Conservation (phyloP, 805 yeast genomes). For the Starmerella apicola region DNA sequence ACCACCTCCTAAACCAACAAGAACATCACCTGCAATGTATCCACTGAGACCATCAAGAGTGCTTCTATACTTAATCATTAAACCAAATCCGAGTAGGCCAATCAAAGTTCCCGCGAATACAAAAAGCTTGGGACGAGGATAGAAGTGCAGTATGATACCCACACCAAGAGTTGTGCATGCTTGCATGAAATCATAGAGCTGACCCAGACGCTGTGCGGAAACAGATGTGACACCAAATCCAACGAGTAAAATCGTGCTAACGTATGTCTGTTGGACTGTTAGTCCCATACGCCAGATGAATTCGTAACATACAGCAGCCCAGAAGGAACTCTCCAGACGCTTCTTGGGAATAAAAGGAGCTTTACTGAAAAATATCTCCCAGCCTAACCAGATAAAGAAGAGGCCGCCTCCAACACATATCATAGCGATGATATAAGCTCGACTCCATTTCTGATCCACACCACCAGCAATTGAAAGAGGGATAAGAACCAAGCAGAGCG, state of each 20-base stretch:
- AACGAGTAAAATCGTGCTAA: conserved; percentile 56
- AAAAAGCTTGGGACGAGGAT: conserved; percentile 45
- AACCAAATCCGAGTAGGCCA: conserved; percentile 52
- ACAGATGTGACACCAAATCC: conserved; percentile 45
- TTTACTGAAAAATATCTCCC: conserved; percentile 35
- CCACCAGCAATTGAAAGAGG: conserved; percentile 75
- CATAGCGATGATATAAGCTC: conserved; percentile 53
- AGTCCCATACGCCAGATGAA: conserved; percentile 47
- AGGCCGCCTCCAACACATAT: conserved; percentile 52
- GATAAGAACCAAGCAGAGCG: conserved; percentile 51
- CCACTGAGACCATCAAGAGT: conserved; percentile 38
- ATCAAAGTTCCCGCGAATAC: conserved; percentile 44
- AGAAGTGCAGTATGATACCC: conserved; percentile 40
- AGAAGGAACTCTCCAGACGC: conserved; percentile 48
- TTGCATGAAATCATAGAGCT: conserved; percentile 53
- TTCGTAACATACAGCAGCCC: conserved; percentile 52
- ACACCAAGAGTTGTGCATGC: conserved; percentile 46
- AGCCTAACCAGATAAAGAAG: conserved; percentile 43
- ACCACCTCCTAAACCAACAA: conserved; percentile 64
- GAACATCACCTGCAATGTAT: conserved; percentile 50
- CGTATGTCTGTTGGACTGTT: conserved; percentile 55
- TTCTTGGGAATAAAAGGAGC: conserved; percentile 47
- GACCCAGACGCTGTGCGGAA: conserved; percentile 56
- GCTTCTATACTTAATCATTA: conserved; percentile 45
- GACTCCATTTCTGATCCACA: conserved; percentile 39